Base-by-base conservation (phyloP, 2,329 filamentous ascomycete species). In the Colletotrichum sp. region DNA sequence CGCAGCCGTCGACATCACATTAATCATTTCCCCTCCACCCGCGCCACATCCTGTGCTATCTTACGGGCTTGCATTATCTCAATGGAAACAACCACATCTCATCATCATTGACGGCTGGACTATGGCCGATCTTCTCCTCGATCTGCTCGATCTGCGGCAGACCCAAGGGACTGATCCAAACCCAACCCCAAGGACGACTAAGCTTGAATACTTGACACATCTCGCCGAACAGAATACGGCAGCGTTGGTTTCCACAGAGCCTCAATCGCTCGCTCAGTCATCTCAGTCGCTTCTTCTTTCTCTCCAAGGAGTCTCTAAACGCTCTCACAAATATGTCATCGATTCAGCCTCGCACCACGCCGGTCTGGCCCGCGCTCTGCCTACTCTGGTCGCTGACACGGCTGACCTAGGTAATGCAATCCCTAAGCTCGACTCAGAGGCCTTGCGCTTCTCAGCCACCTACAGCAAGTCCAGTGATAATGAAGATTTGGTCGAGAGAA, bases 261-360 rank as follows among this genome's bases (percentile, higher is more conserved):
- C 93, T 1, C 92, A 95, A 75, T 92, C 91, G 1, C 90, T 98
- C n/a, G 87, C 93, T 1, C 95, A 98, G 79, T 89, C 92, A 69
- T 93, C 94, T 5, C 95, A 98, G 75, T 94, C 94, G 0, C 90
- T 94, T 54, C 89, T 96, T 16, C 90, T 98, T 54, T 94, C 95
- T 1, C 89, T 98, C 2, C 97, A 99, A 82, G 90, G 92, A 0
- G 91, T 98, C 64, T 96, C 96, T 9, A 98, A 98, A 78, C 94
- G 94, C 77, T 98, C 96, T 1, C 93, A 98, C 83, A 94, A 93
- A 80, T 89, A 93, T 21, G 92, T 98, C 76, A 95, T 98, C 78
- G 88, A 92, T 67, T 97, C 96, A 6, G 92, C 94, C 27, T 90
- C 92, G 77, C 93, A 94, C 78, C 92, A 98, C 79, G 89, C 91